These are phyloP conservation scores for Lotmaria passim DNA, from an alignment of 208 protist genomes.

Conservation along the genomic window DNA sequence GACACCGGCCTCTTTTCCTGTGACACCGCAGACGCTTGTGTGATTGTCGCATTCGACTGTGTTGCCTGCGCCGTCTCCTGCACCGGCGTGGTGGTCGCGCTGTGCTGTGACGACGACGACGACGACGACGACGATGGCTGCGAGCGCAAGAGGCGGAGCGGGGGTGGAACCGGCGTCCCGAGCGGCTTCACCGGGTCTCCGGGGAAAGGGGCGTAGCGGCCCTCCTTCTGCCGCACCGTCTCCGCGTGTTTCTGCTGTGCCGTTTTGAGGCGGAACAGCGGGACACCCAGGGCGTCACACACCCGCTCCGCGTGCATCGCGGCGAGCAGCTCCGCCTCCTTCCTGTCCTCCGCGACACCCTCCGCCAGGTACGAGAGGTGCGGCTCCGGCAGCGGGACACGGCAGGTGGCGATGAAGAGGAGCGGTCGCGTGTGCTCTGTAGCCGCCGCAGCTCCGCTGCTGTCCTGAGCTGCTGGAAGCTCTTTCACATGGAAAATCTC, in stretches of 20 bases:
- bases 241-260: slow-evolving; percentile 81
- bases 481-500: slow-evolving; percentile 51
- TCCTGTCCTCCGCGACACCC: slow-evolving; percentile 58
- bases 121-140: neutral
- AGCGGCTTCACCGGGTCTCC: slow-evolving; percentile 65
- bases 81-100: too few relatives aligned
- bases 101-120: too few relatives aligned
- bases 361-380: slow-evolving; percentile 72
- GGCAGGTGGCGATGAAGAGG: slow-evolving; percentile 53
- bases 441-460: too few relatives aligned
- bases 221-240: slow-evolving; percentile 38
- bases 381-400: slow-evolving; percentile 59
- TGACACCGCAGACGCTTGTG: too few relatives aligned
- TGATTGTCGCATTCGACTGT: too few relatives aligned
- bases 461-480: neutral
- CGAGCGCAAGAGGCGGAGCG: slow-evolving; percentile 63
- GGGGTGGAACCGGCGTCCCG: slow-evolving; percentile 66
- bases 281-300: slow-evolving; percentile 72
- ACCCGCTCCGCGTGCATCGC: slow-evolving; percentile 89
- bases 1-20: too few relatives aligned
- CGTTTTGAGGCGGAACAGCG: slow-evolving; percentile 65
- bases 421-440: slow-evolving; percentile 4
- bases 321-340: slow-evolving; percentile 78
- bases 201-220: slow-evolving; percentile 70
- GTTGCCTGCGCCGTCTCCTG: too few relatives aligned